Base-by-base conservation (phyloP, 768 basidiomycete genomes). In the Lentinus tigrinus region DNA sequence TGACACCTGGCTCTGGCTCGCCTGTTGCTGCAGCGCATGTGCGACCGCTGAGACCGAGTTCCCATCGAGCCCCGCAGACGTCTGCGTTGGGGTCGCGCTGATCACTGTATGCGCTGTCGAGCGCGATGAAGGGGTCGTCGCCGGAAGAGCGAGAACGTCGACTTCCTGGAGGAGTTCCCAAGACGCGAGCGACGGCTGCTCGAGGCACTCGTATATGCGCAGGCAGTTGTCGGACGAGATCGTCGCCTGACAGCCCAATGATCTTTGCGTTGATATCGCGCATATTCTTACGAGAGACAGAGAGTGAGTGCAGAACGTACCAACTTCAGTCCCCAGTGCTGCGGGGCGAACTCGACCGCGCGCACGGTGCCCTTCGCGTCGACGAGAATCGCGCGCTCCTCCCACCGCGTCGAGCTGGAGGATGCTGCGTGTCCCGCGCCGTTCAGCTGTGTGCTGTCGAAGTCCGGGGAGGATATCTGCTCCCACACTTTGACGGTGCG, bases 401-500 rank as follows among this genome's bases (percentile, higher is more conserved):
- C 76, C 92, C 94, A 95, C 52, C 87, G 77, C 11, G 82, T 73
- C 14, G 70, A 46, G 43, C 59, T 62, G 42, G 65, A 62, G 3
- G 58, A 42, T 4, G 64, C 58, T 31, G 57, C n/a, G 24, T 58
- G 61, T 17, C 58, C n/a, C 11, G 63, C 53, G 14, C 70, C 72
- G 57, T 69, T 71, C 31, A 65, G 39, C 48, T 71, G 66, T 31
- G 64, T 51, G 40, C 54, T 54, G 34, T 72, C 72, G 14, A 61
- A 46, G 26, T 64, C 67, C 19, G 68, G 58, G 46, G 71, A 69
- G 11, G 70, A 63, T 0, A 74, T 75, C 72, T 91, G 84, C 69
- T 95, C 92, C 94, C 94, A 98, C 16, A 99, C 82, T 72, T 95
- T 92, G 54, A 95, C 91, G 0, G 91, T 91, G 24, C 95, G 82